A percentile compares a stretch with the other conserved stretches of the same genome.
Conservation (phyloP, 345 rosid genomes). For the Tarenaya hassleriana region DNA sequence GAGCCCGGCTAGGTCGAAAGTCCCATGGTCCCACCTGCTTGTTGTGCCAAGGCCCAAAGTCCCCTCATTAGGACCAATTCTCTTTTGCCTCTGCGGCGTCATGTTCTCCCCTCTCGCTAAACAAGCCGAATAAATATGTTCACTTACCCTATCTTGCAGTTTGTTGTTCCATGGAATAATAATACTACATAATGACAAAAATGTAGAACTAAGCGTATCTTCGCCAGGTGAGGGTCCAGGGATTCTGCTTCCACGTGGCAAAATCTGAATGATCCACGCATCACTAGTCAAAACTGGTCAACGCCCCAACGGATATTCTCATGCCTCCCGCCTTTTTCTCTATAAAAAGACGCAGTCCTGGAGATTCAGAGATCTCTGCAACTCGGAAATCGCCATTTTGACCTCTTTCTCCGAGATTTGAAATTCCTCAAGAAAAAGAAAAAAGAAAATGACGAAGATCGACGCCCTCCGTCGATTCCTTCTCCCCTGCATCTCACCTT, state of each 20-base stretch:
- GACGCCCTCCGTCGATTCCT: conserved; percentile 65
- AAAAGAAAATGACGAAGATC: conserved; percentile 46
- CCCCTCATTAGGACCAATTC: conserved; percentile 62
- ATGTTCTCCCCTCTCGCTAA: conserved; percentile 73
- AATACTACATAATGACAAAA: too few species aligned
- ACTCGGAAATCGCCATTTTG: conserved; percentile 17
- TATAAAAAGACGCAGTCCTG: conserved; percentile 13
- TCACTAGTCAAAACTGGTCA: conserved; percentile 29
- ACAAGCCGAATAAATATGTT: conserved; percentile 37
- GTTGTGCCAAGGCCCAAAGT: conserved; percentile 62
- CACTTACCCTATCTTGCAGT: too few species aligned
- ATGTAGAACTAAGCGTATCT: too few species aligned
- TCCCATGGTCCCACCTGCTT: conserved; percentile 61
- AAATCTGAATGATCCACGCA: not conserved
- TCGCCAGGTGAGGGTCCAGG: conserved; percentile 11
- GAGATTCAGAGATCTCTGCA: conserved; percentile 25
- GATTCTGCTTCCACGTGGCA: conserved; percentile 25
- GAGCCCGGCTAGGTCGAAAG: conserved; percentile 49
- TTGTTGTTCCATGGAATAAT: too few species aligned
- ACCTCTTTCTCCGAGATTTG: conserved; percentile 10
- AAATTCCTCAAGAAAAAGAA: not conserved
- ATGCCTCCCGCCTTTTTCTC: conserved; percentile 29
- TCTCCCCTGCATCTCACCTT: conserved; percentile 59
- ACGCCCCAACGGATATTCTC: conserved; percentile 29
- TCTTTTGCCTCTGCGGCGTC: conserved; percentile 67